These are phyloP conservation scores for Cyphellophora attinorum DNA, from an alignment of 2,329 filamentous ascomycete species.

Conservation along the genomic window DNA sequence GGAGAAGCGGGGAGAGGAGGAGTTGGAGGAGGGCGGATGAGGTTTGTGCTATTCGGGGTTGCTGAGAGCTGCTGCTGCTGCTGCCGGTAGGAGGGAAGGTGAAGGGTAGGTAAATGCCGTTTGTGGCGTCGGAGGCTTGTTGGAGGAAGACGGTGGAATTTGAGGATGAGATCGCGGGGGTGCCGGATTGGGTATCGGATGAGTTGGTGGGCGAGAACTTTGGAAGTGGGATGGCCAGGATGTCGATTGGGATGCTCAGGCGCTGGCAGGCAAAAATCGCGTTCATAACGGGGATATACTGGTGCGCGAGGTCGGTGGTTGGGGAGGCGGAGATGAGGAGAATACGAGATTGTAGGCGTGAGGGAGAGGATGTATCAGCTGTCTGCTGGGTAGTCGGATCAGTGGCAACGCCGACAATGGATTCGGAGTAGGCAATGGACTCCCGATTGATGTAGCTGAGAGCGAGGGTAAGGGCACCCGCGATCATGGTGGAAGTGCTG, in stretches of 20 bases:
- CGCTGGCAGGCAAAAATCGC: conserved; percentile 91
- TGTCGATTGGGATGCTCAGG: conserved; percentile 81
- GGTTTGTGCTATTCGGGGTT: conserved; percentile 24
- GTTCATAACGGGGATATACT: conserved; percentile 99
- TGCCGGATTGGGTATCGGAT: background rate
- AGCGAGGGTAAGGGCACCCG: conserved; percentile 81
- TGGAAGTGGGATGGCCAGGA: conserved; percentile 56
- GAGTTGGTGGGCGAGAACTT: background rate
- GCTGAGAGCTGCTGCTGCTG: background rate
- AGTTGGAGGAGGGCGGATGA: conserved; percentile 76
- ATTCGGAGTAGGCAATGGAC: conserved; percentile 53
- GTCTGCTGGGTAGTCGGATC: conserved; percentile 18
- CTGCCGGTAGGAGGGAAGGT: conserved; percentile 6
- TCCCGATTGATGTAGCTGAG: conserved; percentile 85
- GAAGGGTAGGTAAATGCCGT: conserved; percentile 58
- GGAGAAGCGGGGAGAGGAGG: conserved; percentile 87
- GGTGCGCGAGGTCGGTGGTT: conserved; percentile 72
- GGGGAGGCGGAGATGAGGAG: conserved; percentile 84
- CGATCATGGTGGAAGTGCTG: conserved; percentile 73
- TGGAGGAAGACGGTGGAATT: conserved; percentile 72
- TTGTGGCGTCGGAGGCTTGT: conserved; percentile 70
- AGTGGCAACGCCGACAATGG: conserved; percentile 38
- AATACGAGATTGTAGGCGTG: conserved; percentile 65
- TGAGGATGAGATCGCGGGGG: conserved; percentile 1
- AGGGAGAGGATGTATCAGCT: conserved; percentile 19